Conservation (phyloP, 1,284 basidiomycete genomes). For the Boletus semigastroideus region DNA sequence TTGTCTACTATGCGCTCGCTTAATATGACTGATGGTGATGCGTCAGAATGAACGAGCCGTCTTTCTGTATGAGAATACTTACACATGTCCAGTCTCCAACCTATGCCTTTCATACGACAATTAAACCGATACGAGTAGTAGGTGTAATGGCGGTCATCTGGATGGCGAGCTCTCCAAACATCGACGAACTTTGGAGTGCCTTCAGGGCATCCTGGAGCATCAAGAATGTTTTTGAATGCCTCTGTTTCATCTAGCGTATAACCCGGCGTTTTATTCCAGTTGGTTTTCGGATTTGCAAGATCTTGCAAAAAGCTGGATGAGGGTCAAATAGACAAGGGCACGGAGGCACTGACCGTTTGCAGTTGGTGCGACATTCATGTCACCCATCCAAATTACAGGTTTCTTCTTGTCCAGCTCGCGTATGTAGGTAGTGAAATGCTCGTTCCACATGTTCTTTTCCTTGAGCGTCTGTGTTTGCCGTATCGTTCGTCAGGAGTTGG, state of each 20-base stretch:
- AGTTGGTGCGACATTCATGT: constrained; percentile 84
- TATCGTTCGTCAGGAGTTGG: not conserved
- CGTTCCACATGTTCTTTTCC: constrained; percentile 75
- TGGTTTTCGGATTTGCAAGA: constrained; percentile 61
- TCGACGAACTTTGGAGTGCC: constrained; percentile 64
- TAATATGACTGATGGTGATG: constrained; percentile 59
- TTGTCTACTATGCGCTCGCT: constrained; percentile 64
- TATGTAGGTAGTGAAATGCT: constrained; percentile 72
- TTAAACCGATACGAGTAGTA: constrained; percentile 88
- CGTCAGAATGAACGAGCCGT: not conserved
- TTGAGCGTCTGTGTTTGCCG: constrained; percentile 56
- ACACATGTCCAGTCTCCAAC: constrained; percentile 89
- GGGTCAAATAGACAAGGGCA: not conserved
- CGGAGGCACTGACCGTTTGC: constrained; percentile 49
- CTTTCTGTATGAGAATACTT: constrained; percentile 33
- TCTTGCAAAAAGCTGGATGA: constrained; percentile 40
- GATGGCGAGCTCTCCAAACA: constrained; percentile 78
- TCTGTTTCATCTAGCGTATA: constrained; percentile 80
- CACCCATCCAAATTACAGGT: constrained; percentile 88
- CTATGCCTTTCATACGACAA: constrained; percentile 77
- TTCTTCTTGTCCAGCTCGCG: constrained; percentile 73
- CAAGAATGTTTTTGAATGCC: constrained; percentile 64
- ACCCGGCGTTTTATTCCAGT: constrained; percentile 81
- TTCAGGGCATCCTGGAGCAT: constrained; percentile 38
- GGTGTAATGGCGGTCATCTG: constrained; percentile 69